Evolutionary conservation across 1,139 yeast genomes (phyloP), one percentile per base, ranked within the genome.

Genomic region (Torulaspora pretoriensis): DNA sequence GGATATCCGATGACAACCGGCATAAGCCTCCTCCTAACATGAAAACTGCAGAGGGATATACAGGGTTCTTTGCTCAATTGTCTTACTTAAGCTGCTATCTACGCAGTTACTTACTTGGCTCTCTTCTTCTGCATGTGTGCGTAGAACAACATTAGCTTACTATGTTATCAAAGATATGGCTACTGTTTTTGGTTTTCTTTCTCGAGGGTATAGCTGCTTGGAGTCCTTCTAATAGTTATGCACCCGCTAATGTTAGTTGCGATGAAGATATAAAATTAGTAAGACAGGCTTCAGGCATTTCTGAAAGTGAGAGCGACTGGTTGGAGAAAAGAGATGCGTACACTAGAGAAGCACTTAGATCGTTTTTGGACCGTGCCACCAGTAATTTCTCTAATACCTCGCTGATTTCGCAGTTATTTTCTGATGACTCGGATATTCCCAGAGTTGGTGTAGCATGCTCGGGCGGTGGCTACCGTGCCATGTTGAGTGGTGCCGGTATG

Each of bases 401-500:
- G 46, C 56, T 49, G 64, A 43, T 69, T 72, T 25, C 71, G 77
- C 44, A 73, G 69, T 45, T 54, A 23, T 48, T 50, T 42, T 33
- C 42, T 34, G 41, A 35, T 28, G 28, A 41, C 29, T 43, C 38
- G 17, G 42, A 48, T 29, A 46, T 50, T 8, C 63, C 63, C 26
- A 57, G 50, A 42, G 71, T 87, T 42, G 96, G 83, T 3, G 60
- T 87, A 13, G 88, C 95, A 2, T 83, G 86, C 61, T 80, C 90
- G 3, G 96, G 97, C 28, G 97, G 97, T 59, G 95, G 96, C 2
- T 88, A 85, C 66, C 75, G 96, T 46, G 95, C 96, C 35, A 85
- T 87, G 95, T 68, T 88, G 38, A 68, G 73, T 46, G 96, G 95
- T 8, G 96, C 95, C 1, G 96, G 96, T 25, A 81, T 81, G 61